These are phyloP conservation scores for Ichthyophthirius multifiliis DNA, from an alignment of 169 alveolate genomes.

Conservation along the genomic window DNA sequence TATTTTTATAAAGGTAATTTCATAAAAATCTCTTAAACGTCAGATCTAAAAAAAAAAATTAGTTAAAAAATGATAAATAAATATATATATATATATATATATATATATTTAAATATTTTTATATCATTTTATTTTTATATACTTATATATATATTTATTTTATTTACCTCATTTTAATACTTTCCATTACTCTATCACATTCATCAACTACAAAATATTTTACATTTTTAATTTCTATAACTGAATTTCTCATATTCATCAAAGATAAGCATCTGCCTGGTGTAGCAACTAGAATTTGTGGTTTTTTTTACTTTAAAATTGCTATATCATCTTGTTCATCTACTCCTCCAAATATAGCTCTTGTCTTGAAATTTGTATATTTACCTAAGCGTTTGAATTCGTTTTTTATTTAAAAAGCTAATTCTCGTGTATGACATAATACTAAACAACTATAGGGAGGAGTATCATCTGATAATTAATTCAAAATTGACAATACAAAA, in stretches of 20 bases:
- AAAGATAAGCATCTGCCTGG: constrained; percentile 99
- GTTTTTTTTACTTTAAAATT: constrained; percentile 94
- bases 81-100: neutral
- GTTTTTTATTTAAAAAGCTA: constrained; percentile 98
- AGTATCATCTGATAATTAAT: constrained; percentile 58
- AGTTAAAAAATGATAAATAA: constrained; percentile 7
- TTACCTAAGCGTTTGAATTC: constrained; percentile 97
- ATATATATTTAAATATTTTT: neutral
- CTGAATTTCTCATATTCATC: constrained; percentile 86
- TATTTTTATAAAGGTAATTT: constrained; percentile 75
- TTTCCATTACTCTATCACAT: constrained; percentile 99
- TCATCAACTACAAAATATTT: constrained; percentile 99
- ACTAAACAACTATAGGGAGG: constrained; percentile 89
- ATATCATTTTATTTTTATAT: neutral
- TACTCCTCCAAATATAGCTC: constrained; percentile 98
- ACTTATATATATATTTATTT: neutral
- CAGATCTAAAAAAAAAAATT: constrained; percentile 55
- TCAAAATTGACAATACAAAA: constrained; percentile 96
- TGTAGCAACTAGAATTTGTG: constrained; percentile 98
- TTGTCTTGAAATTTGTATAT: constrained; percentile 94
- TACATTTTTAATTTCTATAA: constrained; percentile 88
- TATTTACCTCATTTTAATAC: constrained; percentile 92
- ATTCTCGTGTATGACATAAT: constrained; percentile 98
- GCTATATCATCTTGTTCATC: constrained; percentile 92
- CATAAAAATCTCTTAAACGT: constrained; percentile 75